Percentiles rank a stretch among this genome's conserved stretches.
Evolutionary conservation across 768 basidiomycete species (phyloP).

Genomic region (Lentinula sp.): DNA sequence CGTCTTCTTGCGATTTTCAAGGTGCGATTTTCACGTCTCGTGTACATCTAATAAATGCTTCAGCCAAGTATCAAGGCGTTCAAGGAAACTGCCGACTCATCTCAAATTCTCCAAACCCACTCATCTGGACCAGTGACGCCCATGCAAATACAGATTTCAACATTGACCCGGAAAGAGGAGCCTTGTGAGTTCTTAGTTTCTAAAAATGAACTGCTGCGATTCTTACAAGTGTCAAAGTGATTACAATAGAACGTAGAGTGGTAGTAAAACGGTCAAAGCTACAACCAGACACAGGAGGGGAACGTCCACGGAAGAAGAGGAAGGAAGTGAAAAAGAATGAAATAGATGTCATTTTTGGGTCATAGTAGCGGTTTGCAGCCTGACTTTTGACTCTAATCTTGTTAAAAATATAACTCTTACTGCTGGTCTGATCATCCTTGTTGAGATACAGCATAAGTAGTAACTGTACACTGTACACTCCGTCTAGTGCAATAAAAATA

Average conservation of each 20-base stretch:
- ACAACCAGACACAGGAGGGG: background rate
- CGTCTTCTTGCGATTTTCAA: conserved; percentile 21
- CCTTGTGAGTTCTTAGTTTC: background rate
- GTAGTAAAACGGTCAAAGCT: background rate
- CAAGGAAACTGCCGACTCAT: background rate
- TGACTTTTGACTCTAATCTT: background rate
- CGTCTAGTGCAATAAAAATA: too few species aligned
- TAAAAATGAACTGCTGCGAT: background rate
- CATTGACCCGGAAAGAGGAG: background rate
- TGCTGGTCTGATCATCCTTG: too few species aligned
- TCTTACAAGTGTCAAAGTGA: background rate
- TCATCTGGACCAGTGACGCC: background rate
- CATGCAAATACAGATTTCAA: background rate
- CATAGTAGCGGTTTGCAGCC: conserved; percentile 25
- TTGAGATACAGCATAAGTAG: background rate
- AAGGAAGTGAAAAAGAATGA: conserved; percentile 40
- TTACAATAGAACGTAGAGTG: background rate
- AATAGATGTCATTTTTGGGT: conserved; percentile 67
- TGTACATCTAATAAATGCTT: background rate
- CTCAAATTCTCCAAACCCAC: background rate
- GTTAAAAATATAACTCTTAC: too few species aligned
- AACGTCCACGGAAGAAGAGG: conserved; percentile 22
- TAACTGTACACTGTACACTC: background rate
- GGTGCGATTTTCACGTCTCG: conserved; percentile 18
- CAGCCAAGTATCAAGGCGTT: background rate